Percentiles rank a stretch among this genome's conserved stretches.
phyloP scores from a whole-genome alignment of 345 rosid genomes.

The Eucalyptus fibrosa region DNA sequence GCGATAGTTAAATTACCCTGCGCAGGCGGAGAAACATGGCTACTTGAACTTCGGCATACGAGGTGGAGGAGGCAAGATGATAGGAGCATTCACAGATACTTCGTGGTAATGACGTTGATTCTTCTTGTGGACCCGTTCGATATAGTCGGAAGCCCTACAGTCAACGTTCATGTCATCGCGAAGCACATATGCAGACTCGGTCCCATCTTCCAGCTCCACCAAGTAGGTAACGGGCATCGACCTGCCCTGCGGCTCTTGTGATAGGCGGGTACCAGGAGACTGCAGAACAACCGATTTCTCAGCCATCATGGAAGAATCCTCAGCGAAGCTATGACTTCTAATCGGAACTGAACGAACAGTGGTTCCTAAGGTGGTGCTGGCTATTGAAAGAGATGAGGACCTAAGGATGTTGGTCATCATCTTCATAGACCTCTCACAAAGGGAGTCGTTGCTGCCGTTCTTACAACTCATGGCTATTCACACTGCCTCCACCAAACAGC shows the following conservation, averaged over 20 bases:
- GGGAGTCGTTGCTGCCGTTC: constrained; percentile 16
- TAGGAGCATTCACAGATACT: background rate
- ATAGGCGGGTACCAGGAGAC: constrained; percentile 2
- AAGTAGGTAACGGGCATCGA: constrained; percentile 11
- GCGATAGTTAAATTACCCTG: background rate
- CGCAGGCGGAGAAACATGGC: background rate
- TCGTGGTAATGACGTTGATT: background rate
- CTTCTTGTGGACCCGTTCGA: constrained; percentile 35
- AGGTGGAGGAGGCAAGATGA: constrained; percentile 20
- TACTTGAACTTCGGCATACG: background rate
- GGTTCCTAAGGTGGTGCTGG: constrained; percentile 29
- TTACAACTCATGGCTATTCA: constrained; percentile 13
- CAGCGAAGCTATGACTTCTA: background rate
- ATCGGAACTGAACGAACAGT: constrained; percentile 1
- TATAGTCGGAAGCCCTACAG: constrained; percentile 17
- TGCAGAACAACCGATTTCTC: background rate
- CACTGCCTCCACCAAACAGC: background rate
- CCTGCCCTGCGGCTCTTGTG: constrained; percentile 1
- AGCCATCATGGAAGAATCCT: background rate
- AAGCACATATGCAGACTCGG: background rate
- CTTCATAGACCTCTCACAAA: constrained; percentile 35
- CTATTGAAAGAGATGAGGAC: constrained; percentile 37
- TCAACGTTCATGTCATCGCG: constrained; percentile 6
- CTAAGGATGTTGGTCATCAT: constrained; percentile 27
- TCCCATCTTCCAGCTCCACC: constrained; percentile 18